phyloP scores from a whole-genome alignment of 2,329 filamentous ascomycete genomes.

The Akanthomyces lecanii region DNA sequence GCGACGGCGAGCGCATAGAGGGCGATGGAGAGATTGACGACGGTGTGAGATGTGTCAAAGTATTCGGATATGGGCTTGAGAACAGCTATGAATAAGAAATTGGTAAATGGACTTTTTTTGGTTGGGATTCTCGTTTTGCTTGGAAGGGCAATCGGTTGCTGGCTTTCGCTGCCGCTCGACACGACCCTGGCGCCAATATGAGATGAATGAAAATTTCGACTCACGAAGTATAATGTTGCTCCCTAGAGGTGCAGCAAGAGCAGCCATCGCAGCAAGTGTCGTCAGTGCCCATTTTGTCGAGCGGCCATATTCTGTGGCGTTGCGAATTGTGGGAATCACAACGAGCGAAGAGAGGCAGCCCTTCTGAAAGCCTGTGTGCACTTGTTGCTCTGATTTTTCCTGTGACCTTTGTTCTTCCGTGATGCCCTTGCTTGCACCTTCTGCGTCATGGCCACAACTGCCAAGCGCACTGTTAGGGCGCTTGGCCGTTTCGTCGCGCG shows the following conservation, averaged over 20 bases:
- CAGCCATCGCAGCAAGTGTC: neutral
- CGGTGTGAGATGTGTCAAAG: constrained; percentile 57
- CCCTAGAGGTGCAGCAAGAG: neutral
- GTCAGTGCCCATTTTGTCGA: neutral
- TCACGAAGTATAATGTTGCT: neutral
- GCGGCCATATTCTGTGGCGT: neutral
- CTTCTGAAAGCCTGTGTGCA: neutral
- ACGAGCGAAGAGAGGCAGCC: neutral
- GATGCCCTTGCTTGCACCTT: neutral
- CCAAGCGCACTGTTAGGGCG: neutral
- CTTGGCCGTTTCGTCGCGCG: neutral
- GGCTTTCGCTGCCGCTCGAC: neutral
- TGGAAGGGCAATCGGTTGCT: too few species aligned
- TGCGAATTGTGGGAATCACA: neutral
- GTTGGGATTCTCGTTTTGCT: too few species aligned
- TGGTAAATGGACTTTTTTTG: neutral
- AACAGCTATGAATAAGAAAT: constrained; percentile 48
- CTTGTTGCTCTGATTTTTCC: neutral
- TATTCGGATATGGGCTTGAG: constrained; percentile 60
- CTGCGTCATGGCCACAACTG: neutral
- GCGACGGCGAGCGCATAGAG: constrained; percentile 80
- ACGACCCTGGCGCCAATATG: neutral
- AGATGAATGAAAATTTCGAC: neutral
- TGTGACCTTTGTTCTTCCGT: neutral
- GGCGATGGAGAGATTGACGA: constrained; percentile 72